Evolutionary conservation across 2,329 filamentous ascomycete species (phyloP), one percentile per base, ranked within the genome.

Genomic region (Aspergillus flavus): DNA sequence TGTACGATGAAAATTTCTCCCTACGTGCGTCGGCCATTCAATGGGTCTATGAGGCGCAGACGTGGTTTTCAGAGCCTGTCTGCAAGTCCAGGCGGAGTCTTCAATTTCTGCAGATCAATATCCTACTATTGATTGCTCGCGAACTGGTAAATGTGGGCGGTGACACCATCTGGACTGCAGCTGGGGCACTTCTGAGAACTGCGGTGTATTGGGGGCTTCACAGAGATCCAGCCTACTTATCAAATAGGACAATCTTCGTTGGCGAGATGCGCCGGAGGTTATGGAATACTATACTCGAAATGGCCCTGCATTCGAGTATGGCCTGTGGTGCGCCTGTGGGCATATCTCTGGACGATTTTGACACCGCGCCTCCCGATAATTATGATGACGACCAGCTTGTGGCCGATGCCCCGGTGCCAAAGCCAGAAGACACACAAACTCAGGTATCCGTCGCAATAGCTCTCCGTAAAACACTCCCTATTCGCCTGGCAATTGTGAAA

Each of bases 41-140:
- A 32, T 89, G 86, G 87, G 75, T 88, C 0, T 84, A 85, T 60
- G 85, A 87, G 64, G 86, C 83, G 0, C 83, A 86, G 52, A 81
- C 80, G 0, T 89, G 84, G 84, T 58, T 85, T 0, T 81, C 83
- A 0, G 80, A 81, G 6, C 87, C 86, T 0, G 76, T 82, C 3
- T 83, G 82, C 68, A 89, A 89, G 64, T 78, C 80, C 19, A 75
- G 80, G 0, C 75, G 88, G 0, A 80, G 76, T 1, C 74, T 88
- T 0, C 79, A 82, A 34, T 79, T 77, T n/a, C 64, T 89, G 0
- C 87, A 89, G 63, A 69, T 77, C 73, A 63, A 72, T 11, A 72
- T 78, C 7, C 70, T 82, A 0, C 66, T 80, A 3, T 62, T 81
- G 3, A 32, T 82, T 6, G 78, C 79, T 14, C 74, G 76, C 19